Conservation (phyloP, 1,284 basidiomycete genomes). For the Leccinum griseonigrum region DNA sequence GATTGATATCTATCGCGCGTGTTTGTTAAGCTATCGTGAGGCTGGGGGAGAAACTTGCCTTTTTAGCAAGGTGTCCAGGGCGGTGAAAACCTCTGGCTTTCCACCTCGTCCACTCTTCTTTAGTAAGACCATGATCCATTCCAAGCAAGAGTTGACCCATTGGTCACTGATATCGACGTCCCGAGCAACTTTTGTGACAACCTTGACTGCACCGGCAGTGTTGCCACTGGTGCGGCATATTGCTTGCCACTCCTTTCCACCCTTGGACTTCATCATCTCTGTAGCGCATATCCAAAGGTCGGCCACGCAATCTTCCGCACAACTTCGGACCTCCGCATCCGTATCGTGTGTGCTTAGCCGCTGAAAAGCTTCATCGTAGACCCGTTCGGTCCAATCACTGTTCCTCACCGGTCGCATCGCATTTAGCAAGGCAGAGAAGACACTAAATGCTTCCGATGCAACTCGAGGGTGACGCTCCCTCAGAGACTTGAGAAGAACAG, state of each 20-base stretch:
- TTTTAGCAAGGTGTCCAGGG: constrained; percentile 71
- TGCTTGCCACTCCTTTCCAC: constrained; percentile 73
- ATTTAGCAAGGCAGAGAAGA: constrained; percentile 69
- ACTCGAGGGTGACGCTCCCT: constrained; percentile 74
- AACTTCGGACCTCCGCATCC: constrained; percentile 86
- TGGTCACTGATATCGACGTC: constrained; percentile 65
- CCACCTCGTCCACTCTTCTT: constrained; percentile 79
- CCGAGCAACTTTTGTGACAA: constrained; percentile 68
- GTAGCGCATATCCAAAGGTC: constrained; percentile 86
- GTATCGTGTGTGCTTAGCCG: constrained; percentile 80
- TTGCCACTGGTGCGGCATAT: constrained; percentile 79
- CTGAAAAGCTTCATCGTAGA: constrained; percentile 74
- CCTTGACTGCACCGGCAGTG: constrained; percentile 68
- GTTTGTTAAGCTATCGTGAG: constrained; percentile 11
- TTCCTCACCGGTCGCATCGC: constrained; percentile 60
- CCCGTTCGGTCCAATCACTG: constrained; percentile 58
- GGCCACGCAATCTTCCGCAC: constrained; percentile 81
- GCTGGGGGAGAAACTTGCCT: constrained; percentile 43
- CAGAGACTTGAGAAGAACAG: constrained; percentile 72
- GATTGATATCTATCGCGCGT: constrained; percentile 52
- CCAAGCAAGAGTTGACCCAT: constrained; percentile 80
- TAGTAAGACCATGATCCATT: constrained; percentile 77
- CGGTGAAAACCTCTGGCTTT: constrained; percentile 79
- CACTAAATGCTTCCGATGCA: constrained; percentile 80
- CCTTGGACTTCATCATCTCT: constrained; percentile 61